Conservation (phyloP, 768 basidiomycete genomes). For the Leucocoprinus birnbaumii region DNA sequence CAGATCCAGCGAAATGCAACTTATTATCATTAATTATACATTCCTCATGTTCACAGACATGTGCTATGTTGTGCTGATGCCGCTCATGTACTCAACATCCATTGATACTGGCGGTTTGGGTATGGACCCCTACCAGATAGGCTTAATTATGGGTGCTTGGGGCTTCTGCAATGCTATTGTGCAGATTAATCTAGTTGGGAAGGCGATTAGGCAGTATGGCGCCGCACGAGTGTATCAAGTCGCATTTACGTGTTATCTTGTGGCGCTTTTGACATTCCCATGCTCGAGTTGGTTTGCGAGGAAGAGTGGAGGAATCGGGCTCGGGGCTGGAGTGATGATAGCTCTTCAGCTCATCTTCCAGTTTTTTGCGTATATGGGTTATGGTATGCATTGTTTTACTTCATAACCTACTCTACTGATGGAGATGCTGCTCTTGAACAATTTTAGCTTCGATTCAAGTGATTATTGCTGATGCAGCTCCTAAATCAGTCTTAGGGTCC, state of each 20-base stretch:
- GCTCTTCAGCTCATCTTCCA: slow-evolving; percentile 30
- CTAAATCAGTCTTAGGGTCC: slow-evolving; percentile 41
- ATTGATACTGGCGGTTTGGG: slow-evolving; percentile 63
- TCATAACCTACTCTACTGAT: background rate
- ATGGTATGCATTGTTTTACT: slow-evolving; percentile 25
- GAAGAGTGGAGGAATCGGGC: slow-evolving; percentile 27
- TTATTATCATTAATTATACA: slow-evolving; percentile 28
- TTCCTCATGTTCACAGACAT: slow-evolving; percentile 38
- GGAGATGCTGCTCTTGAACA: background rate
- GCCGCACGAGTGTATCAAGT: slow-evolving; percentile 44
- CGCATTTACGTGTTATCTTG: slow-evolving; percentile 24
- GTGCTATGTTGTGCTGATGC: slow-evolving; percentile 31
- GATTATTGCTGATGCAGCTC: slow-evolving; percentile 39
- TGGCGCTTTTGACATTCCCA: slow-evolving; percentile 30
- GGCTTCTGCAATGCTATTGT: slow-evolving; percentile 50
- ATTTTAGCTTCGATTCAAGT: slow-evolving; percentile 47
- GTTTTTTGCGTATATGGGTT: slow-evolving; percentile 28
- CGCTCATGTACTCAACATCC: slow-evolving; percentile 55
- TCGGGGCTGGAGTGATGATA: slow-evolving; percentile 26
- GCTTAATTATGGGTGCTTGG: slow-evolving; percentile 45
- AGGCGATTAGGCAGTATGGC: slow-evolving; percentile 50
- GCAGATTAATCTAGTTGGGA: slow-evolving; percentile 50
- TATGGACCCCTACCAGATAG: slow-evolving; percentile 59
- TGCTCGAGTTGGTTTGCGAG: slow-evolving; percentile 30
- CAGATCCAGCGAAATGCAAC: slow-evolving; percentile 23